Percentiles rank a stretch among this genome's conserved stretches.
Conservation (phyloP, 305 asterid genomes). For the Fraxinus dipetala region DNA sequence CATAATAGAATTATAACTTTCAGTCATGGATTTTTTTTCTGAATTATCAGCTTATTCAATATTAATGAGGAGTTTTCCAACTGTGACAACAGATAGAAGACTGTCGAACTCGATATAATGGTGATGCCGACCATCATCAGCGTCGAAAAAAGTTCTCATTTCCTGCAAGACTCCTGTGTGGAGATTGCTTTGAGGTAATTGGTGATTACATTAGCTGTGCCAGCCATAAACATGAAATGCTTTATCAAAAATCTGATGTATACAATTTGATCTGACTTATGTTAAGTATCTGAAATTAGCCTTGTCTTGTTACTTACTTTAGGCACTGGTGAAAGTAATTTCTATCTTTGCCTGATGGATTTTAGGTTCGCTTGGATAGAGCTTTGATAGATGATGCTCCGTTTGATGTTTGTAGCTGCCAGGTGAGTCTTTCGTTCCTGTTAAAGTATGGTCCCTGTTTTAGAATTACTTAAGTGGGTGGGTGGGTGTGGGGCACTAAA, state of each 20-base stretch:
- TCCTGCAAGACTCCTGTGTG: slow-evolving; percentile 94
- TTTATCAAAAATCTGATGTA: background rate
- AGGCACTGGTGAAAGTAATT: slow-evolving; percentile 11
- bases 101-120: slow-evolving; percentile 91
- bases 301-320: background rate
- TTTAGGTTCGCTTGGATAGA: slow-evolving; percentile 73
- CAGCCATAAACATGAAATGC: background rate
- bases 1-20: background rate
- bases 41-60: background rate
- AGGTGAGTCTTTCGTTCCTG: slow-evolving; percentile 42
- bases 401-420: slow-evolving; percentile 92
- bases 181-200: slow-evolving; percentile 91
- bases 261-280: background rate
- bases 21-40: background rate
- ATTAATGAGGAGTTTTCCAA: slow-evolving; percentile 5
- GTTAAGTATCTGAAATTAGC: background rate
- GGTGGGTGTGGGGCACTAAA: background rate
- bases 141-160: slow-evolving; percentile 85
- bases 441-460: background rate
- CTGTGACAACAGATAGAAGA: slow-evolving; percentile 69
- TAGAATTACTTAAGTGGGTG: background rate
- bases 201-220: background rate
- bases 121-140: slow-evolving; percentile 93
- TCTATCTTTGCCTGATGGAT: background rate
- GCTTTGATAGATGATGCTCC: slow-evolving; percentile 87